Evolutionary conservation across 208 protist species (phyloP).

Genomic region (Angomonas deanei): DNA sequence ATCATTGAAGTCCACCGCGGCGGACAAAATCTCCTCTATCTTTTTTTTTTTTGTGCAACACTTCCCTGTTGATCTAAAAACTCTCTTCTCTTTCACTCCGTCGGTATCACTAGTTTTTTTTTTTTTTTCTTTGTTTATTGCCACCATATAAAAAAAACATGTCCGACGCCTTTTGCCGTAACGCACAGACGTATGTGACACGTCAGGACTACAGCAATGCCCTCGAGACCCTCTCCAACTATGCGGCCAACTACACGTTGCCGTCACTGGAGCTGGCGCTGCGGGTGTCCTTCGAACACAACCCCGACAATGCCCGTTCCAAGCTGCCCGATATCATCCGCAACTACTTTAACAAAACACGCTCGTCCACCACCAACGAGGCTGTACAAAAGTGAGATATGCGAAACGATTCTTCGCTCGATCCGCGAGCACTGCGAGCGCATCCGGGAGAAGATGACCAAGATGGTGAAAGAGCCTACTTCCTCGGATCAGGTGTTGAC

Average conservation of each 20-base stretch:
- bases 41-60: neutral
- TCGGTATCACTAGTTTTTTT: neutral
- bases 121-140: neutral
- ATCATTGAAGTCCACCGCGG: neutral
- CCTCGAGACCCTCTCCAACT: neutral
- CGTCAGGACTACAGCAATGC: neutral
- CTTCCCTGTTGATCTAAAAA: neutral
- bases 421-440: conserved; percentile 34
- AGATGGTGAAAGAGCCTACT: conserved; percentile 19
- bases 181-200: neutral
- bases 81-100: neutral
- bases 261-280: neutral
- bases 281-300: neutral
- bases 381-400: neutral
- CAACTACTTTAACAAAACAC: neutral
- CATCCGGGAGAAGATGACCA: conserved; percentile 20
- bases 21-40: too few species aligned
- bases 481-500: conserved; percentile 48
- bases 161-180: neutral
- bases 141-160: neutral
- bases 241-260: neutral
- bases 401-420: conserved; percentile 14
- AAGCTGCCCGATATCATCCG: neutral
- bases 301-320: neutral
- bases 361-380: neutral